Evolutionary conservation across 2,329 filamentous ascomycete species (phyloP).

Genomic region (Epichloe glyceriae): DNA sequence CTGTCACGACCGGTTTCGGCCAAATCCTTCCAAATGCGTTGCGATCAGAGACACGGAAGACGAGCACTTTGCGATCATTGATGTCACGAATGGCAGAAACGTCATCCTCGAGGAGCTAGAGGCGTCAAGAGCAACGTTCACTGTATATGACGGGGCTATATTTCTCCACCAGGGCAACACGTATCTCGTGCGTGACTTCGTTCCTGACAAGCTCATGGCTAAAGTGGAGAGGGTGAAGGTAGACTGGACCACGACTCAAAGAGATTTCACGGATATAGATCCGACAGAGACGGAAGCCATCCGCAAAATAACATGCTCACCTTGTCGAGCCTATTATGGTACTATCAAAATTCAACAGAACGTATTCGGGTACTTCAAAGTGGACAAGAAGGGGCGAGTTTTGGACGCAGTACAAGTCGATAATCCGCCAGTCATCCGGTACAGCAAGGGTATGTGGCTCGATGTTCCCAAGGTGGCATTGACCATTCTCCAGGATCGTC

Average conservation of each 20-base stretch:
- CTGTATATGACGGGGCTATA: slow-evolving; percentile 91
- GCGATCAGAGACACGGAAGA: slow-evolving; percentile 80
- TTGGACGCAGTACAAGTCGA: slow-evolving; percentile 88
- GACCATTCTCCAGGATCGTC: slow-evolving; percentile 58
- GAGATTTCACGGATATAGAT: slow-evolving; percentile 90
- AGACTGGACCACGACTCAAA: slow-evolving; percentile 87
- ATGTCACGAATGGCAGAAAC: slow-evolving; percentile 73
- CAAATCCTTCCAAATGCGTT: slow-evolving; percentile 69
- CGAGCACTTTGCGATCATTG: slow-evolving; percentile 86
- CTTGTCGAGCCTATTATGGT: slow-evolving; percentile 69
- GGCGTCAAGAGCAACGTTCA: slow-evolving; percentile 87
- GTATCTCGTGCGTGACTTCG: slow-evolving; percentile 84
- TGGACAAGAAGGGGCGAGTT: slow-evolving; percentile 75
- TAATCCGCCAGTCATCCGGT: slow-evolving; percentile 77
- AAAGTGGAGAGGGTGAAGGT: slow-evolving; percentile 82
- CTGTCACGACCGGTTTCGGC: slow-evolving; percentile 77
- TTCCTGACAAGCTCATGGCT: slow-evolving; percentile 66
- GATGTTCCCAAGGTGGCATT: slow-evolving; percentile 73
- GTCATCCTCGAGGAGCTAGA: slow-evolving; percentile 90
- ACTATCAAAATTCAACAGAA: slow-evolving; percentile 74
- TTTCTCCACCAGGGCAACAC: slow-evolving; percentile 93
- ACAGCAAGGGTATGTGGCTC: slow-evolving; percentile 88
- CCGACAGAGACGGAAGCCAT: slow-evolving; percentile 85
- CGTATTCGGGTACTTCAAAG: slow-evolving; percentile 94
- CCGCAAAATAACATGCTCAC: slow-evolving; percentile 50